These are phyloP conservation scores for Golubevia pallescens DNA, from an alignment of 1,284 basidiomycete species.

Conservation along the genomic window DNA sequence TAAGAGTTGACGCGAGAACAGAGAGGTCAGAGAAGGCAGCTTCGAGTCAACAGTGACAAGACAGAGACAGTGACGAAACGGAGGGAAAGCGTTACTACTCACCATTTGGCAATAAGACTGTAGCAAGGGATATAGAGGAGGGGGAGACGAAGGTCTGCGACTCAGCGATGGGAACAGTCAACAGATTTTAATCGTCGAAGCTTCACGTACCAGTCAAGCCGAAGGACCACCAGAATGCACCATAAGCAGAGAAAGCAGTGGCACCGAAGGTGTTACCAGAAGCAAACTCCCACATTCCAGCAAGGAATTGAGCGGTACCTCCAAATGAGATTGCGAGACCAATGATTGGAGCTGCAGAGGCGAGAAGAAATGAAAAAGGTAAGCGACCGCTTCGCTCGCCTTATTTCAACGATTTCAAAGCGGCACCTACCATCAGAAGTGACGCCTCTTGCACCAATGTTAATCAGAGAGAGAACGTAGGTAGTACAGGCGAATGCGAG, in stretches of 20 bases:
- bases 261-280: constrained; percentile 72
- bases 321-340: constrained; percentile 67
- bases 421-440: not conserved
- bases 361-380: constrained; percentile 23
- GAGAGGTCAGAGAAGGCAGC: no score
- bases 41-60: no score
- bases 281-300: constrained; percentile 74
- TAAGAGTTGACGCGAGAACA: no score
- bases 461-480: constrained; percentile 67
- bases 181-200: no score
- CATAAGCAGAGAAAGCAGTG: constrained; percentile 65
- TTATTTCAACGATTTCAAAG: not conserved
- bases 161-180: no score
- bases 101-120: no score
- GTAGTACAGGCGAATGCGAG: constrained; percentile 69
- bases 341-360: constrained; percentile 29
- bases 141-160: no score
- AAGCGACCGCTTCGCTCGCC: constrained; percentile 2
- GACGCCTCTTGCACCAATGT: constrained; percentile 53
- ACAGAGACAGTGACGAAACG: no score
- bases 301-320: constrained; percentile 75
- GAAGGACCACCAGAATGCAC: no score
- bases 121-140: no score
- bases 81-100: no score
- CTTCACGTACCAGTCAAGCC: no score